Evolutionary conservation across 805 yeast genomes (phyloP).

Genomic region (Priceomyces haplophilus): DNA sequence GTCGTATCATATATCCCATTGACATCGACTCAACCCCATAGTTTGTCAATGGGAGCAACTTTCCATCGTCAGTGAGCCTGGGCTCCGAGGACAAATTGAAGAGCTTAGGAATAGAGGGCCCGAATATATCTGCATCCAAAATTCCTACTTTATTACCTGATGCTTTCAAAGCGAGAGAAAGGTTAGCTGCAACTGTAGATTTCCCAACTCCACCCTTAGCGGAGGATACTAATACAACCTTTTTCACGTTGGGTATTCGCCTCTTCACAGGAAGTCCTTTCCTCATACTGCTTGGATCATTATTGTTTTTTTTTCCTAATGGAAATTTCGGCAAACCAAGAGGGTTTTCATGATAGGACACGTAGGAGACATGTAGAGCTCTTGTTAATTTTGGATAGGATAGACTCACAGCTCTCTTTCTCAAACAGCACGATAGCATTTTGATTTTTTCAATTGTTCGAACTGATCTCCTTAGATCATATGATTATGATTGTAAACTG

Average conservation of each 20-base stretch:
- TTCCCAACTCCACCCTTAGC: slow-evolving; percentile 85
- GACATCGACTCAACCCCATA: slow-evolving; percentile 84
- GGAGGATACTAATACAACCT: slow-evolving; percentile 64
- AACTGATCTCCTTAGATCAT: too few relatives aligned
- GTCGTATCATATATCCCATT: slow-evolving; percentile 75
- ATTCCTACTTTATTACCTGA: slow-evolving; percentile 61
- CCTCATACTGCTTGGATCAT: slow-evolving; percentile 37
- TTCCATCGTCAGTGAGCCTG: slow-evolving; percentile 47
- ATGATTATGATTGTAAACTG: too few relatives aligned
- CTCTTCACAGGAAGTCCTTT: slow-evolving; percentile 56
- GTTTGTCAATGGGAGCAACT: slow-evolving; percentile 62
- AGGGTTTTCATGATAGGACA: slow-evolving; percentile 37
- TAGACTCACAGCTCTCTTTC: neutral
- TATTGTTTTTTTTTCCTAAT: slow-evolving; percentile 5
- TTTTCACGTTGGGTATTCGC: slow-evolving; percentile 57
- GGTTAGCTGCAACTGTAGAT: slow-evolving; percentile 68
- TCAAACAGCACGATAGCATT: neutral
- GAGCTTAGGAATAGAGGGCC: slow-evolving; percentile 77
- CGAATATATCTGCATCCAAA: slow-evolving; percentile 79
- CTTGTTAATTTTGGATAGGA: neutral
- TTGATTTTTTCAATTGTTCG: neutral
- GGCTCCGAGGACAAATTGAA: slow-evolving; percentile 73
- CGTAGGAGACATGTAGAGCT: slow-evolving; percentile 2
- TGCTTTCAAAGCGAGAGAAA: slow-evolving; percentile 59
- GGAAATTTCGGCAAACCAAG: slow-evolving; percentile 33